phyloP scores from a whole-genome alignment of 1,284 basidiomycete species.

The Grifola frondosa region DNA sequence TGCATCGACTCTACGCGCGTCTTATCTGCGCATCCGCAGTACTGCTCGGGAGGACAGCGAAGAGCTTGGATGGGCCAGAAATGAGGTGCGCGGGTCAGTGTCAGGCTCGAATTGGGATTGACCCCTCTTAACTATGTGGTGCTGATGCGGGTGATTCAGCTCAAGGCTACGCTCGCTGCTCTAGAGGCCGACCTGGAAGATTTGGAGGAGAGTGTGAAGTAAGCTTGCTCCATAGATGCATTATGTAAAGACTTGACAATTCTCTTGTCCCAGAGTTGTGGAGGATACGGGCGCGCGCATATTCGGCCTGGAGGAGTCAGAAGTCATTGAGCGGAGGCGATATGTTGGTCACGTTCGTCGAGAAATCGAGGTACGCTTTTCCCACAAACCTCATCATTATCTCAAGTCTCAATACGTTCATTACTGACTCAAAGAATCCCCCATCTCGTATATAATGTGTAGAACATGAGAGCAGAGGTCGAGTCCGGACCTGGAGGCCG shows the following conservation, averaged over 20 bases:
- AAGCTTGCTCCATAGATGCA: conserved; percentile 23
- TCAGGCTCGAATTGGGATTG: no score
- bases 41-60: conserved; percentile 68
- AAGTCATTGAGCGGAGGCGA: conserved; percentile 68
- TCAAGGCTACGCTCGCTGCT: conserved; percentile 72
- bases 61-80: conserved; percentile 70
- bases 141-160: conserved; percentile 37
- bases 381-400: conserved; percentile 7
- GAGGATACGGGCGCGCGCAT: conserved; percentile 80
- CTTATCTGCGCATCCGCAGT: conserved; percentile 73
- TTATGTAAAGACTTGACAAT: not conserved
- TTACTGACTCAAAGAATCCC: no score
- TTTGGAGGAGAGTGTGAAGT: conserved; percentile 86
- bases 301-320: conserved; percentile 76
- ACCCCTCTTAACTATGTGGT: no score
- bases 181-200: conserved; percentile 86
- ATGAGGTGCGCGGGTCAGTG: conserved; percentile 71
- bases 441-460: conserved; percentile 39
- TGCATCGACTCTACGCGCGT: conserved; percentile 68
- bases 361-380: conserved; percentile 72
- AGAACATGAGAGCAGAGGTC: conserved; percentile 71
- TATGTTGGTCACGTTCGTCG: conserved; percentile 74
- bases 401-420: conserved; percentile 7
- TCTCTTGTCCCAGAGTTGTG: conserved; percentile 55
- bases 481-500: conserved; percentile 21